Conservation (phyloP, 164 flowering plant species). For the Tetracentron sinense region DNA sequence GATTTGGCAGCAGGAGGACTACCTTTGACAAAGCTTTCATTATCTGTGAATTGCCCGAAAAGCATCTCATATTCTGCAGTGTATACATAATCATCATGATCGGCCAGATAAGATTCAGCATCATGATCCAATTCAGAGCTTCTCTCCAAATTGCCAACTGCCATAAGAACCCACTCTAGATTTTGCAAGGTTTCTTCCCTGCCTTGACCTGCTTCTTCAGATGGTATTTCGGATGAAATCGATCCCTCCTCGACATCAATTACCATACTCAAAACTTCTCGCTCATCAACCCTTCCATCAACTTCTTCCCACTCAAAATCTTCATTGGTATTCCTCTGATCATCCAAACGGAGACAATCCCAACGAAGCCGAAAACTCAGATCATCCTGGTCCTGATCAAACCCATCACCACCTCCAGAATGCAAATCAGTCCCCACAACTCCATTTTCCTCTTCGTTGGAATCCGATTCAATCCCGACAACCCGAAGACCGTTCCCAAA, state of each 20-base stretch:
- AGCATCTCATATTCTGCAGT: constrained; percentile 34
- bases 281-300: constrained; percentile 47
- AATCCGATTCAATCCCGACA: constrained; percentile 41
- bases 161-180: constrained; percentile 44
- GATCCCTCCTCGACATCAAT: constrained; percentile 34
- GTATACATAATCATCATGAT: constrained; percentile 28
- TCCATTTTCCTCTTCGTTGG: constrained; percentile 31
- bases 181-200: constrained; percentile 13
- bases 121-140: constrained; percentile 22
- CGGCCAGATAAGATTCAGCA: constrained; percentile 14
- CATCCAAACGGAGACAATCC: constrained; percentile 68
- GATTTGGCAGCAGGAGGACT: constrained; percentile 56
- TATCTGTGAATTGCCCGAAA: constrained; percentile 41
- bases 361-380: constrained; percentile 42
- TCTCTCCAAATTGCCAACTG: constrained; percentile 31
- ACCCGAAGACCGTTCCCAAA: constrained; percentile 18
- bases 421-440: constrained; percentile 26
- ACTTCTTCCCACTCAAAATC: constrained; percentile 91
- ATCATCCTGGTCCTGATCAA: constrained; percentile 26
- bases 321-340: constrained; percentile 34
- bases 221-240: constrained; percentile 19
- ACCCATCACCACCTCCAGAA: constrained; percentile 30
- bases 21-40: constrained; percentile 33
- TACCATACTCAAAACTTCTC: constrained; percentile 44
- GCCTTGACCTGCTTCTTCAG: constrained; percentile 13